A percentile compares a stretch with the other conserved stretches of the same genome.
These are phyloP conservation scores for Taphrina deformans DNA, from an alignment of 1,139 yeast genomes.

Conservation along the genomic window DNA sequence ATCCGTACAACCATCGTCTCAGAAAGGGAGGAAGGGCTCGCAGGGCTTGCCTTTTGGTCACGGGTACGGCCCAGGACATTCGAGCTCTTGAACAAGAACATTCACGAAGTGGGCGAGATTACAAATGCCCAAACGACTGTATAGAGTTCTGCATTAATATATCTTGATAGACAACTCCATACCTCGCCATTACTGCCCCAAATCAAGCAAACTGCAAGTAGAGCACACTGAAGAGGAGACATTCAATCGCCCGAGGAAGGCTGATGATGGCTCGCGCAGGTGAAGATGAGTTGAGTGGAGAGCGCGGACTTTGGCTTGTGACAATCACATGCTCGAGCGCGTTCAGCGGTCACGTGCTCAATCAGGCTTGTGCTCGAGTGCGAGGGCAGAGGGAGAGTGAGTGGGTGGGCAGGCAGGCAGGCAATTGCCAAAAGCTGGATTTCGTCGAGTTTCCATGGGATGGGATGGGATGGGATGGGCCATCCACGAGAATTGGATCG, in stretches of 20 bases:
- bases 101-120: not conserved
- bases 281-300: no score
- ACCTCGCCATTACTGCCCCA: no score
- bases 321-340: not conserved
- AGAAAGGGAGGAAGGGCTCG: not conserved
- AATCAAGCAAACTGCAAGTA: no score
- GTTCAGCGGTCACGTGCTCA: not conserved
- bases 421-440: no score
- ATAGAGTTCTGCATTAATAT: not conserved
- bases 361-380: not conserved
- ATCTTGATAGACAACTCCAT: no score
- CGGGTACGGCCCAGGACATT: not conserved
- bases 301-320: not conserved
- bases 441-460: not conserved
- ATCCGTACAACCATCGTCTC: constrained; percentile 40
- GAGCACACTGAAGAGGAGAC: no score
- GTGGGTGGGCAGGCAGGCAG: not conserved
- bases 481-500: not conserved
- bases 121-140: not conserved
- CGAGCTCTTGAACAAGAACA: constrained; percentile 3
- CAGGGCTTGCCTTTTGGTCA: constrained; percentile 1
- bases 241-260: no score
- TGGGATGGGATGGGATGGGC: no score
- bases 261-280: no score
- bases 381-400: not conserved